Evolutionary conservation across 108 stramenopile genomes (phyloP), one percentile per base, ranked within the genome.

Genomic region (Cafeteria roenbergensis): DNA sequence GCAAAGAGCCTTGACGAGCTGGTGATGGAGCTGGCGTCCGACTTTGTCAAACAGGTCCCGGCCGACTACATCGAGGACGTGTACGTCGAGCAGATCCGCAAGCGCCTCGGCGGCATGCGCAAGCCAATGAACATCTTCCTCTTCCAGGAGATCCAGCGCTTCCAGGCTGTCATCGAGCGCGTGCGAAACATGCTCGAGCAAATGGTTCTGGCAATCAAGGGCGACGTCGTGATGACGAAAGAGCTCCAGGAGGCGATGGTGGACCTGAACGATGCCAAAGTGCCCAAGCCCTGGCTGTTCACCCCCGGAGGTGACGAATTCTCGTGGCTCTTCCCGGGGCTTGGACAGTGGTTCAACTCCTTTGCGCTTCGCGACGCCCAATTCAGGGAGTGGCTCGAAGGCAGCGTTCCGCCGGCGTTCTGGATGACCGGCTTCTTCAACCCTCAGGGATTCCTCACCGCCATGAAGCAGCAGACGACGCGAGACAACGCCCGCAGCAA

Each of bases 401-500:
- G 12, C 12, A 26, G 29, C 2, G 37, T 54, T 30, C 79, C 75
- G 26, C n/a, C 38, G 28, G 50, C 68, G 53, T 72, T 68, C 61
- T 76, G 75, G 75, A 25, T 80, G 34, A 57, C 71, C 1, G 79
- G 79, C 17, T 80, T 76, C 68, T 57, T 51, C 37, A 74, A 75
- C 65, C 65, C 79, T 25, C 75, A 74, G 36, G 79, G 74, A 0
- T 74, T 80, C 62, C 53, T 80, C 37, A 80, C 79, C 4, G 75
- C 74, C 12, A 68, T 80, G 17, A 67, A 76, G 70, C 79, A 80
- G 52, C 75, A 80, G 53, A 72, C 76, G 21, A 76, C 75, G 22
- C 64, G 79, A 14, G 34, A 1, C 1, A 75, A 80, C 61, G 51
- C 30, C 37, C 26, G 2, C 0, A 75, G 74, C 28, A 54, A 50